Percentiles rank a stretch among this genome's conserved stretches.
These are phyloP conservation scores for Cladosporium sp. DNA, from an alignment of 2,329 filamentous ascomycete species.

Conservation along the genomic window DNA sequence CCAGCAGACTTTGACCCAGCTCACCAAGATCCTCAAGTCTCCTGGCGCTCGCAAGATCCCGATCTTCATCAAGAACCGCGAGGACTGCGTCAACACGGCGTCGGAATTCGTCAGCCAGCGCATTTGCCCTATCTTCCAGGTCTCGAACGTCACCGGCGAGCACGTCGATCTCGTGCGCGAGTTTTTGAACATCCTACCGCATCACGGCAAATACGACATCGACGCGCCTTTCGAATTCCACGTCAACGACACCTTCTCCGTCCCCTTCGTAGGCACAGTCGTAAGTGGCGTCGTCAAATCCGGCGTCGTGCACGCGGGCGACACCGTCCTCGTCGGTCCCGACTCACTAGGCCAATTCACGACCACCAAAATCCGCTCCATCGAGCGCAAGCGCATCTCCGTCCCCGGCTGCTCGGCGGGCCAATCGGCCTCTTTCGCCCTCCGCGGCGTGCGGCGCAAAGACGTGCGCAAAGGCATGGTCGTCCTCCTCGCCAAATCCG, in stretches of 20 bases:
- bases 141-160: constrained; percentile 95
- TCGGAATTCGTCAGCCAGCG: constrained; percentile 93
- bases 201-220: constrained; percentile 87
- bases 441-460: constrained; percentile 82
- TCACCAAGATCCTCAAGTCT: constrained; percentile 89
- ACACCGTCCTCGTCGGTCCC: constrained; percentile 82
- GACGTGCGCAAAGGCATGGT: constrained; percentile 99
- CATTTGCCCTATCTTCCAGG: constrained; percentile 96
- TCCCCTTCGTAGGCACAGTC: constrained; percentile 94
- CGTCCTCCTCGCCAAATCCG: constrained; percentile 72
- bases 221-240: constrained; percentile 90
- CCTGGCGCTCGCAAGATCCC: constrained; percentile 93
- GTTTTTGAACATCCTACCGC: constrained; percentile 92
- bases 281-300: constrained; percentile 88
- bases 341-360: constrained; percentile 88
- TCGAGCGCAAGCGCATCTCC: constrained; percentile 87
- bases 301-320: constrained; percentile 82
- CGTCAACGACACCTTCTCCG: constrained; percentile 96
- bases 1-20: constrained; percentile 85
- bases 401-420: constrained; percentile 87
- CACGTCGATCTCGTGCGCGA: constrained; percentile 85
- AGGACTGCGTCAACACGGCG: constrained; percentile 91
- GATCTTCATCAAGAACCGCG: constrained; percentile 86
- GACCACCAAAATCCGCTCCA: constrained; percentile 81
- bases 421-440: constrained; percentile 85